Evolutionary conservation across 176 grass and related monocot genomes (phyloP), one percentile per base, ranked within the genome.

Genomic region (Miscanthus lutarioriparius): DNA sequence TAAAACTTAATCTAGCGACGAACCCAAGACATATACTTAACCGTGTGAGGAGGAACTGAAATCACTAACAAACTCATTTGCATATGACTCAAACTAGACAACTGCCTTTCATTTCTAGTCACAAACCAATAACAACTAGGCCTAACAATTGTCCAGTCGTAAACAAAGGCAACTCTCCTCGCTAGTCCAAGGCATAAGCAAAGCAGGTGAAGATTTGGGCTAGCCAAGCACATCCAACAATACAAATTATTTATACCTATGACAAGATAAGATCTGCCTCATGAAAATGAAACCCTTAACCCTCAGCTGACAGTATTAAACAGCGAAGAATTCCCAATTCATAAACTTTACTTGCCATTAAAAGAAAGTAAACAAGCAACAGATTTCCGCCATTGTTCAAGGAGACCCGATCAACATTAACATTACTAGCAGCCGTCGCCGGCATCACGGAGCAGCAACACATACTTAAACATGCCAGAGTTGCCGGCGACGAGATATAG

Each of bases 401-500:
- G 53, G 11, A 48, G 30, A 28, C 6, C 58, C 20, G 40, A 64
- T 70, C 62, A 8, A 67, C 58, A 66, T 58, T 43, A 78, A 65
- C 8, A 86, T 38, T 66, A 86, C 72, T 53, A 81, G 45, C 78
- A 81, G n/a, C 27, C 59, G 53, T 74, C 64, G 61, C 68, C 37
- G 6, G 69, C 87, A 80, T 61, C 75, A 74, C 77, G 22, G 56
- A 51, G 68, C 71, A 84, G 58, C 41, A 6, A 86, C 45, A 83
- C 43, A 81, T 49, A 85, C 54, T 48, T 47, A 72, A 82, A 77
- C 41, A 77, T 67, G 79, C 66, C 73, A 41, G 4, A 56, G 12
- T 69, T 53, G 64, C 78, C 2, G 41, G 84, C 72, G 7, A 80
- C 30, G 10, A 30, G 23, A 67, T 26, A 82, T 77, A 86, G 73